phyloP scores from a whole-genome alignment of 2,329 filamentous ascomycete species.

The Biscogniauxia mediterranea region DNA sequence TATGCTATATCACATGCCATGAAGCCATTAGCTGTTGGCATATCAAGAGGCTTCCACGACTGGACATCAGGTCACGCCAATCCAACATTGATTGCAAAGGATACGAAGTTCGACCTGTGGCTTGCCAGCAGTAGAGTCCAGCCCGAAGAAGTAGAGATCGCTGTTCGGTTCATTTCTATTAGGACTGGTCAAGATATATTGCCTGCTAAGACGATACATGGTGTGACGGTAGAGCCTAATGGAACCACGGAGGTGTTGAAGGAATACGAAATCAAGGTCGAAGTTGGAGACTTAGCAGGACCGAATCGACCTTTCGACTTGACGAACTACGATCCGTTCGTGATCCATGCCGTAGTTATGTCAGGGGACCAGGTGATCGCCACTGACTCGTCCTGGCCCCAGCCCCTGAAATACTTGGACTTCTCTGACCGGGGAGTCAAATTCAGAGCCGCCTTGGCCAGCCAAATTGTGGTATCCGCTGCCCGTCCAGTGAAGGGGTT shows the following conservation, averaged over 20 bases:
- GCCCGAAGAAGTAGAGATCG: slow-evolving; percentile 27
- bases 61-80: slow-evolving; percentile 46
- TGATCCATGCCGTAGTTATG: slow-evolving; percentile 45
- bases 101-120: slow-evolving; percentile 44
- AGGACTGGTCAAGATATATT: slow-evolving; percentile 37
- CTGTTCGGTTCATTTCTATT: slow-evolving; percentile 42
- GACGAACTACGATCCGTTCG: slow-evolving; percentile 42
- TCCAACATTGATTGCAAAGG: slow-evolving; percentile 36
- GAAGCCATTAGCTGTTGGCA: slow-evolving; percentile 57
- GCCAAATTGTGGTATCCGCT: slow-evolving; percentile 33
- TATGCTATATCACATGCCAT: slow-evolving; percentile 53
- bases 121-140: slow-evolving; percentile 35
- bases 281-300: slow-evolving; percentile 15
- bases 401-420: slow-evolving; percentile 60
- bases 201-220: slow-evolving; percentile 19
- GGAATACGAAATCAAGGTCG: slow-evolving; percentile 28
- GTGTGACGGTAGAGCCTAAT: slow-evolving; percentile 34
- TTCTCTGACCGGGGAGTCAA: slow-evolving; percentile 44
- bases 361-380: slow-evolving; percentile 40
- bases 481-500: slow-evolving; percentile 56
- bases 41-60: slow-evolving; percentile 43
- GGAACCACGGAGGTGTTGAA: slow-evolving; percentile 39
- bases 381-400: slow-evolving; percentile 56
- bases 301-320: slow-evolving; percentile 30
- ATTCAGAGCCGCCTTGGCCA: slow-evolving; percentile 26